Base-by-base conservation (phyloP, 1,139 yeast genomes). In the Taphrina sp. region DNA sequence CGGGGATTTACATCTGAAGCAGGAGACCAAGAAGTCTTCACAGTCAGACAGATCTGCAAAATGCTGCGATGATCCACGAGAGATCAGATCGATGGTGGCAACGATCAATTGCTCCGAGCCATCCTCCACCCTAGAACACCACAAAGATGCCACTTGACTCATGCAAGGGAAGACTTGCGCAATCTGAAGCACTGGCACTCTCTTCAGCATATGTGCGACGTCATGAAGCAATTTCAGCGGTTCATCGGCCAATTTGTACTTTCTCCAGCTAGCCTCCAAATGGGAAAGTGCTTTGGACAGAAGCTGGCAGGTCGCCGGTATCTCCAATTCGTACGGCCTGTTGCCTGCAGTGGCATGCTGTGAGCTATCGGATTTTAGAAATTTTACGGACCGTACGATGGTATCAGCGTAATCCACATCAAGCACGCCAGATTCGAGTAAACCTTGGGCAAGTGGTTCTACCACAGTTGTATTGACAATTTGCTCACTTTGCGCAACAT, bases 41-140 rank as follows among this genome's bases (percentile, higher is more conserved):
- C 19, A 26, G 5, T 12, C 20, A 4, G 19, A 3, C 35, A 41
- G n/a, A 3, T 26, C 14, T 8, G 20, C 20, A 1, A 34, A 20
- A 14, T 41, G 14, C 14, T 10, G 12, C 12, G 33, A 4, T 24
- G 36, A 19, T n/a, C 12, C 4, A 16, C 45, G 23, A 16, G 35
- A 3, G 5, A 31, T n/a, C 14, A 17, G 28, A 22, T 26, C n/a
- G 23, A 47, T 20, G 36, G 34, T 5, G 22, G 45, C 17, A 36
- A 24, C 12, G 28, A 43, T 12, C 46, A 47, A 26, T 12, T 16
- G 19, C 23, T 31, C 37, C 16, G 45, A 33, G n/a, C 44, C 38
- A 31, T 31, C 35, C 16, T n/a, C 29, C 22, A 24, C 28, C 24
- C 54, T 26, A 20, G 22, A 7, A 28, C 17, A 14, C 41, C 45